Percentiles rank a stretch among this genome's conserved stretches.
phyloP scores from a whole-genome alignment of 495 filamentous ascomycete species.

The Talaromyces ruber region DNA sequence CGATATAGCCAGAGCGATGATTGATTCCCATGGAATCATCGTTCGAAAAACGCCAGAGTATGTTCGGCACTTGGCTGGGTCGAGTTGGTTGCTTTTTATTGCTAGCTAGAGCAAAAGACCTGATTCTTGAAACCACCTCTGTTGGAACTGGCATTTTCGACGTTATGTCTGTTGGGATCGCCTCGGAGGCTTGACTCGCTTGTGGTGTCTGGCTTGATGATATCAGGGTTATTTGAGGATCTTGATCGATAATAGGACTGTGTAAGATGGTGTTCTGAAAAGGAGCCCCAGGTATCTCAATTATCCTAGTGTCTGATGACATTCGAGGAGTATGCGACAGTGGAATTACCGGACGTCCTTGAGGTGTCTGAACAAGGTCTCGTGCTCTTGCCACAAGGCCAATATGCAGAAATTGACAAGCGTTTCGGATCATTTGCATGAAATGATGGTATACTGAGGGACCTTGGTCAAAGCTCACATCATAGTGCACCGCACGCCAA shows the following conservation, averaged over 20 bases:
- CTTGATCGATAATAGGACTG: neutral
- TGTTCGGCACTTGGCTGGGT: conserved; percentile 10
- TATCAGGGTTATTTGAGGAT: neutral
- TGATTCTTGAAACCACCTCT: neutral
- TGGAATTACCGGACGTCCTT: no score
- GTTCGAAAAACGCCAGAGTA: conserved; percentile 31
- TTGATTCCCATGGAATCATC: conserved; percentile 26
- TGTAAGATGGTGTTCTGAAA: neutral
- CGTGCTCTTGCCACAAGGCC: neutral
- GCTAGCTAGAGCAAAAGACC: neutral
- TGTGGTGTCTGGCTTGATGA: neutral
- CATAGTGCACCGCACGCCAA: conserved; percentile 18
- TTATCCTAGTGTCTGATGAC: no score
- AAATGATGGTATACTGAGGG: conserved; percentile 11
- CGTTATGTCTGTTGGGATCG: neutral
- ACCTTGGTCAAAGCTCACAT: conserved; percentile 11
- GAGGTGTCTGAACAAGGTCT: no score
- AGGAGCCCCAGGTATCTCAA: neutral
- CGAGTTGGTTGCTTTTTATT: neutral
- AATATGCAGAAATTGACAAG: neutral
- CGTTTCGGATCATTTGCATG: conserved; percentile 11
- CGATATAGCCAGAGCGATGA: conserved; percentile 9
- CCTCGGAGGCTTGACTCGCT: neutral
- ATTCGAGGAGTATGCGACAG: no score
- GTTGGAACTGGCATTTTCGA: neutral